Percentiles rank a stretch among this genome's conserved stretches.
phyloP scores from a whole-genome alignment of 2,329 filamentous ascomycete genomes.

The Alternaria dauci region DNA sequence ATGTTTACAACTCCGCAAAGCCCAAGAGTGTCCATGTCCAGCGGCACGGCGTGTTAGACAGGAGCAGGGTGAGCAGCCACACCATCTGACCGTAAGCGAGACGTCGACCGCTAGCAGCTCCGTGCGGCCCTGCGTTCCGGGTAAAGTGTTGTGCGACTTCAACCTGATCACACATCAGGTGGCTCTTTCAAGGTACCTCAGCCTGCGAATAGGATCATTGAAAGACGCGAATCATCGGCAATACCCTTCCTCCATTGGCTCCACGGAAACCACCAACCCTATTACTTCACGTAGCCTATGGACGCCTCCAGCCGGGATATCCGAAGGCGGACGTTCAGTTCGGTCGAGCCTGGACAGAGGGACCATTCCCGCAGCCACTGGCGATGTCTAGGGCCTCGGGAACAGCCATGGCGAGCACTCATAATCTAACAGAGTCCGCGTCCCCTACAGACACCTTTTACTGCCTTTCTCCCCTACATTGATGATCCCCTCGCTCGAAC shows the following conservation, averaged over 20 bases:
- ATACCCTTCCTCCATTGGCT: constrained; percentile 33
- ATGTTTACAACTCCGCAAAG: neutral
- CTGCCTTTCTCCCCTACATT: neutral
- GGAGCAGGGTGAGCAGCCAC: constrained; percentile 21
- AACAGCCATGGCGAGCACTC: constrained; percentile 16
- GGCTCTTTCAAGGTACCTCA: constrained; percentile 5
- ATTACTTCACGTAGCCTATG: constrained; percentile 23
- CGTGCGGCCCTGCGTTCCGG: constrained; percentile 42
- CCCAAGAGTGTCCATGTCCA: constrained; percentile 10
- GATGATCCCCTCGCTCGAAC: neutral
- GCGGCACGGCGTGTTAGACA: constrained; percentile 4
- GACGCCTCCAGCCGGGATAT: constrained; percentile 20
- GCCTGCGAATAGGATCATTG: constrained; percentile 28
- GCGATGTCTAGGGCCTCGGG: constrained; percentile 18
- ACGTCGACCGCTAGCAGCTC: constrained; percentile 25
- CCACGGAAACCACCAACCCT: constrained; percentile 28
- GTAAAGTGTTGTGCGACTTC: constrained; percentile 35
- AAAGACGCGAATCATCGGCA: constrained; percentile 12
- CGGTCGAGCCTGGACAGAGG: constrained; percentile 18
- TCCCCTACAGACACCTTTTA: constrained; percentile 9
- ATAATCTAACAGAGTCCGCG: constrained; percentile 24
- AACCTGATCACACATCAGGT: constrained; percentile 24
- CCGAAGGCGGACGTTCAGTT: constrained; percentile 15
- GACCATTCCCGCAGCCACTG: constrained; percentile 24
- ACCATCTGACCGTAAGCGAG: constrained; percentile 28